Percentiles rank a stretch among this genome's conserved stretches.
Conservation (phyloP, 306 rosid species). For the Fagus crenata region DNA sequence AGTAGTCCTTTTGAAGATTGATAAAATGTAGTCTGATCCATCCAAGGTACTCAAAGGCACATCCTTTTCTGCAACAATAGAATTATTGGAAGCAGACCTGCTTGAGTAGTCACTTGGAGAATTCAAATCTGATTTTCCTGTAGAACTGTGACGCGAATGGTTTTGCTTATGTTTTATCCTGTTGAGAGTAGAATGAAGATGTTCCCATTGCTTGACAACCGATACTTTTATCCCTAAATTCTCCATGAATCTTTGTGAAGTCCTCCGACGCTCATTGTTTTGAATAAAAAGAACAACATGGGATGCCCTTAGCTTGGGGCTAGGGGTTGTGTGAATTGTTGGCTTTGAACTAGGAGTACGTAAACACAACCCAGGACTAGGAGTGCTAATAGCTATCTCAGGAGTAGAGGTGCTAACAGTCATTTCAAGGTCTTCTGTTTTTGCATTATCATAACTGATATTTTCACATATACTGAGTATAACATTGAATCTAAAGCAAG, state of each 20-base stretch:
- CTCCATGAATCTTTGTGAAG: conserved; percentile 39
- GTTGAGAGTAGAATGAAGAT: conserved; percentile 29
- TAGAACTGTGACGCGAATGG: conserved; percentile 25
- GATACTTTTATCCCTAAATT: conserved; percentile 35
- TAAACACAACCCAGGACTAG: conserved; percentile 35
- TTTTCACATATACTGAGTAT: conserved; percentile 37
- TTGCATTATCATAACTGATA: conserved; percentile 1
- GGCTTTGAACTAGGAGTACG: conserved; percentile 41
- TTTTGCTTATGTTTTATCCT: conserved; percentile 20
- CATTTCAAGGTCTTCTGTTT: conserved; percentile 33
- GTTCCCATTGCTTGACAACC: conserved; percentile 30
- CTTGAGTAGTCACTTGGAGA: conserved; percentile 22
- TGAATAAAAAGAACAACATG: conserved; percentile 35
- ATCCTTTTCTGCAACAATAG: conserved; percentile 14
- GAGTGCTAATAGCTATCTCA: conserved; percentile 1
- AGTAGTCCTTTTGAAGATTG: conserved; percentile 33
- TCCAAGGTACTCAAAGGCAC: conserved; percentile 20
- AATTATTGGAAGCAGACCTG: conserved; percentile 20
- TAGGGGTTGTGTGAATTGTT: conserved; percentile 23
- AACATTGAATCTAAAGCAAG: conserved; percentile 74
- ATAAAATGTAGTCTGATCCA: conserved; percentile 17
- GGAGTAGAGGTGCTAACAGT: conserved; percentile 28
- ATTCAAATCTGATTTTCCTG: conserved; percentile 24
- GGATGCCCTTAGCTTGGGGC: conserved; percentile 51
- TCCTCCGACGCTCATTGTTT: conserved; percentile 25